Percentiles rank a stretch among this genome's conserved stretches.
phyloP scores from a whole-genome alignment of 2,329 filamentous ascomycete genomes.

The Lachnellula cervina region DNA sequence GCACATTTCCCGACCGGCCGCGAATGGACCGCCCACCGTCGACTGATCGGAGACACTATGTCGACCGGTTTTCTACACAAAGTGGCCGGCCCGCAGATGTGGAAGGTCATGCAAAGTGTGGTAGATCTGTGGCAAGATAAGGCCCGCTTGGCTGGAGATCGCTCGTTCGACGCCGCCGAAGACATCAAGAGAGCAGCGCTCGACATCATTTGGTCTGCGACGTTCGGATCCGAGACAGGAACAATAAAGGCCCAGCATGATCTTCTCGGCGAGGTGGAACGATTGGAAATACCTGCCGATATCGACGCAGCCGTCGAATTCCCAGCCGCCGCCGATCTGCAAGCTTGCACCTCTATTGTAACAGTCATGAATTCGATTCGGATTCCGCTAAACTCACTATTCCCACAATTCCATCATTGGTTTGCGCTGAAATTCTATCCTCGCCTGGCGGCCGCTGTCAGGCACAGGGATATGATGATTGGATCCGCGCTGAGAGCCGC shows the following conservation, averaged over 20 bases:
- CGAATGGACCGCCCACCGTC: slow-evolving; percentile 20
- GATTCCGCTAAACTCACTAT: slow-evolving; percentile 1
- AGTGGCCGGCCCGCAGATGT: slow-evolving; percentile 28
- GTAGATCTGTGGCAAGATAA: slow-evolving; percentile 30
- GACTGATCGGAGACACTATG: slow-evolving; percentile 31
- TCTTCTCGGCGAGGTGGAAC: not conserved
- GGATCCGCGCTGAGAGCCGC: slow-evolving; percentile 2
- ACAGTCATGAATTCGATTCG: not conserved
- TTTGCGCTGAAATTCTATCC: not conserved
- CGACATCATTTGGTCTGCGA: slow-evolving; percentile 8
- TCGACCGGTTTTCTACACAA: slow-evolving; percentile 28
- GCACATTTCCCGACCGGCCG: too few species aligned
- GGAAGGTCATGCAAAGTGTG: slow-evolving; percentile 21
- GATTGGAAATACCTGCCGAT: not conserved
- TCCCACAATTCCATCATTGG: slow-evolving; percentile 1
- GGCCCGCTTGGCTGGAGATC: slow-evolving; percentile 9
- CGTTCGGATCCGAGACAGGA: slow-evolving; percentile 8
- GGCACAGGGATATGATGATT: slow-evolving; percentile 5
- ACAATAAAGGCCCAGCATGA: not conserved
- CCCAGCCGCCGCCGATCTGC: not conserved
- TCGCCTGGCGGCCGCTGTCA: not conserved
- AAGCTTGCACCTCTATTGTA: not conserved
- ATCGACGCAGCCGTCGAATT: not conserved
- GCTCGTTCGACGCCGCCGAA: slow-evolving; percentile 7
- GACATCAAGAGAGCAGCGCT: slow-evolving; percentile 10